Evolutionary conservation across 768 basidiomycete genomes (phyloP).

Genomic region (Tylopilus sp.): DNA sequence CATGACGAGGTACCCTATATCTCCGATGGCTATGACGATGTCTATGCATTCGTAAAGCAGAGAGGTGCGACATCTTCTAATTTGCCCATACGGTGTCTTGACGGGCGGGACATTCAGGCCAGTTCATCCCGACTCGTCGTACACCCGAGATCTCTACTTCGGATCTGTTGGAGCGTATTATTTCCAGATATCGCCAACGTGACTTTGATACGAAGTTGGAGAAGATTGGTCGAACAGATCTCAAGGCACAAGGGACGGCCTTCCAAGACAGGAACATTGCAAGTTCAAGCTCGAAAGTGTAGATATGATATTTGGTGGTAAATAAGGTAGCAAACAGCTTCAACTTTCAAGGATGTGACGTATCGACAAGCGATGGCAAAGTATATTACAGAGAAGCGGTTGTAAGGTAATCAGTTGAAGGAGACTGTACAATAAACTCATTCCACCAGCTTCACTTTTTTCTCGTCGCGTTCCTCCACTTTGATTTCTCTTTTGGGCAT

Average conservation of each 20-base stretch:
- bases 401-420: not conserved
- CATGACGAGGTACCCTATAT: constrained; percentile 93
- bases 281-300: not conserved
- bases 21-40: constrained; percentile 76
- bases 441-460: constrained; percentile 17
- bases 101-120: constrained; percentile 47
- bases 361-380: not conserved
- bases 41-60: constrained; percentile 77
- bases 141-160: constrained; percentile 96
- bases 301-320: not conserved
- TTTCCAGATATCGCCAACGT: constrained; percentile 77
- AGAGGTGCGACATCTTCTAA: constrained; percentile 50
- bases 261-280: constrained; percentile 14
- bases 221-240: constrained; percentile 79
- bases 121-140: constrained; percentile 92
- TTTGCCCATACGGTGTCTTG: not conserved
- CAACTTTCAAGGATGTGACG: too few species aligned
- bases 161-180: constrained; percentile 87
- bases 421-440: not conserved
- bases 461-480: constrained; percentile 15
- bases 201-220: constrained; percentile 87
- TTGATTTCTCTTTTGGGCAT: not conserved
- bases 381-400: constrained; percentile 10
- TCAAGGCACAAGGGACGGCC: constrained; percentile 52
- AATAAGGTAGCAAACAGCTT: not conserved